phyloP scores from a whole-genome alignment of 139 green algal genomes.

The Haematococcus lacustris region DNA sequence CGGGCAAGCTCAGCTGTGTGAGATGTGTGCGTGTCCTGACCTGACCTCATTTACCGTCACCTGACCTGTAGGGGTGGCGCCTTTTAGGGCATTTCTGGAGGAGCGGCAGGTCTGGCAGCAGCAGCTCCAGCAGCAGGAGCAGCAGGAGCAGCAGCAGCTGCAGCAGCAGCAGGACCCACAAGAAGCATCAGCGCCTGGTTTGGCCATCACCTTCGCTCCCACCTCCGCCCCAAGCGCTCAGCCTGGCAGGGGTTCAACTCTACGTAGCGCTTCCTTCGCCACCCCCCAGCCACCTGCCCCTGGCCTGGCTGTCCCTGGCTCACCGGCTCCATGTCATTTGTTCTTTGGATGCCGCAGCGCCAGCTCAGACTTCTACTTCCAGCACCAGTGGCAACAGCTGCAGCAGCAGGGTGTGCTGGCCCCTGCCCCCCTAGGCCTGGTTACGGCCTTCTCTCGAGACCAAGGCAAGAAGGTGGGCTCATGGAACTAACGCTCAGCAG shows the following conservation, averaged over 20 bases:
- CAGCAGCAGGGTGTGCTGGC: constrained; percentile 38
- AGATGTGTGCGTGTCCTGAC: background rate
- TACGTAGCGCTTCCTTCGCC: background rate
- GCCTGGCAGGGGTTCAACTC: background rate
- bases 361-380: constrained; percentile 74
- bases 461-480: constrained; percentile 14
- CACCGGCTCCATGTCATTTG: constrained; percentile 46
- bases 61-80: constrained; percentile 72
- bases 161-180: constrained; percentile 3
- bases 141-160: constrained; percentile 3
- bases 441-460: constrained; percentile 69
- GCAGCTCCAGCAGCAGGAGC: background rate
- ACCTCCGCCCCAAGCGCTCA: background rate
- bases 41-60: no score
- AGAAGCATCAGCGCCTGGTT: constrained; percentile 1
- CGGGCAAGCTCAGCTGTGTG: background rate
- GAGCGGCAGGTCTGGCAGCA: constrained; percentile 34
- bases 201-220: no score
- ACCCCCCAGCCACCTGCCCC: background rate
- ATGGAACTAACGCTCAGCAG: background rate
- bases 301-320: background rate
- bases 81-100: constrained; percentile 76
- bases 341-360: constrained; percentile 83
- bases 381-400: constrained; percentile 57
- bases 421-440: constrained; percentile 33